phyloP scores from a whole-genome alignment of 345 rosid species.

The Salix arbutifolia region DNA sequence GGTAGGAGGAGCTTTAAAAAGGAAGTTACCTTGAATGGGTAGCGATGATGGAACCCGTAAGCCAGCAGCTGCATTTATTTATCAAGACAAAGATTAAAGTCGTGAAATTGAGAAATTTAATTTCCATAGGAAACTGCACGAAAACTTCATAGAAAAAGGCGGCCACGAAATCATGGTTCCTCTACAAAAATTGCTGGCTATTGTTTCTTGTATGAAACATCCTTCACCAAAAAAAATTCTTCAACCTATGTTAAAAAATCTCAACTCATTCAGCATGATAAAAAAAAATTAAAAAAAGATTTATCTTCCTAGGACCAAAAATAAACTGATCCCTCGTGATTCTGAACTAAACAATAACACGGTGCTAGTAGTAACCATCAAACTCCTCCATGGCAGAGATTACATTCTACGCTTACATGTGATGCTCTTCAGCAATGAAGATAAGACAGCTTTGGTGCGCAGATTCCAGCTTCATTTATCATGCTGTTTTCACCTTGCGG shows the following conservation, averaged over 20 bases:
- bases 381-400: conserved; percentile 7
- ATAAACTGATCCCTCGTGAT: conserved; percentile 10
- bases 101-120: no score
- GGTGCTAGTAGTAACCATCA: background rate
- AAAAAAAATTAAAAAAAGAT: background rate
- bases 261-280: conserved; percentile 16
- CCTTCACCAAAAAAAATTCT: conserved; percentile 17
- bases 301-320: conserved; percentile 19
- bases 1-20: no score
- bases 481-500: conserved; percentile 61
- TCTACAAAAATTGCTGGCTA: background rate
- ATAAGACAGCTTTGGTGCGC: background rate
- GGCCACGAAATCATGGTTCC: background rate
- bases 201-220: background rate
- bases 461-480: background rate
- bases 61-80: no score
- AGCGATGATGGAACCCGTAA: no score
- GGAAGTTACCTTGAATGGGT: no score
- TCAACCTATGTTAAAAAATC: conserved; percentile 9
- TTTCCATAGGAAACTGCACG: background rate
- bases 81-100: no score
- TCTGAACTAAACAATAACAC: conserved; percentile 6
- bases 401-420: conserved; percentile 17
- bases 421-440: background rate
- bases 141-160: background rate